These are phyloP conservation scores for Lobulomyces angularis DNA, from an alignment of 192 early-diverging fungal genomes.

Conservation along the genomic window DNA sequence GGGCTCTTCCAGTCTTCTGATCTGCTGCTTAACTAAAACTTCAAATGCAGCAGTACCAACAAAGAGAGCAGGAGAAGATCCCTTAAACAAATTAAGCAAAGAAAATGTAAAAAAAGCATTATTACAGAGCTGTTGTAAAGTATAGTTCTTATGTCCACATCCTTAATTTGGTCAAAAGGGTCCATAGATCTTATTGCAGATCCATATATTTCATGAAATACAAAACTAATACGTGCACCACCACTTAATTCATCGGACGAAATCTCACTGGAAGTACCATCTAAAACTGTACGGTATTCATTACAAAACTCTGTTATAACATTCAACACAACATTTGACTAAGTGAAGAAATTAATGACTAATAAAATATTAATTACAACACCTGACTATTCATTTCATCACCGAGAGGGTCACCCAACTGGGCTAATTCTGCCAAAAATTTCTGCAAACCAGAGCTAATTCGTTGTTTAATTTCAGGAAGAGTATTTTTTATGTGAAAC, in stretches of 20 bases:
- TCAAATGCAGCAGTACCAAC: conserved; percentile 97
- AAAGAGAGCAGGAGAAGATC: conserved; percentile 93
- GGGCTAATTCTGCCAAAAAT: conserved; percentile 72
- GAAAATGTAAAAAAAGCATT: background rate
- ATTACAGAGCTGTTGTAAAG: conserved; percentile 89
- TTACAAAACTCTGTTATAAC: conserved; percentile 98
- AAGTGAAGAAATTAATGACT: conserved; percentile 5
- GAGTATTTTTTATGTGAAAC: conserved; percentile 96
- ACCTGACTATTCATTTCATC: conserved; percentile 56
- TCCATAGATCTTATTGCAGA: conserved; percentile 88
- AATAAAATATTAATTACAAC: background rate
- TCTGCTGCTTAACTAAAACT: conserved; percentile 97
- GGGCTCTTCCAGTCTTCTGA: conserved; percentile 94
- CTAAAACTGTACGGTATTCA: conserved; percentile 90
- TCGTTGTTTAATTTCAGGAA: conserved; percentile 98
- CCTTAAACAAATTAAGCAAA: conserved; percentile 25
- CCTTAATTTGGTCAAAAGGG: conserved; percentile 98
- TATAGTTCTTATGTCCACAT: conserved; percentile 95
- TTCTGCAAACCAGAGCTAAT: conserved; percentile 73
- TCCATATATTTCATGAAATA: conserved; percentile 95
- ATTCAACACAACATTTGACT: conserved; percentile 84
- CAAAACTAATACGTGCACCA: conserved; percentile 97
- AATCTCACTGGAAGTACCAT: conserved; percentile 90
- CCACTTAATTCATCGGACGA: conserved; percentile 90
- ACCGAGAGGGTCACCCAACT: conserved; percentile 81